phyloP scores from a whole-genome alignment of 169 alveolate genomes.

The Pseudocohnilembus persalinus region DNA sequence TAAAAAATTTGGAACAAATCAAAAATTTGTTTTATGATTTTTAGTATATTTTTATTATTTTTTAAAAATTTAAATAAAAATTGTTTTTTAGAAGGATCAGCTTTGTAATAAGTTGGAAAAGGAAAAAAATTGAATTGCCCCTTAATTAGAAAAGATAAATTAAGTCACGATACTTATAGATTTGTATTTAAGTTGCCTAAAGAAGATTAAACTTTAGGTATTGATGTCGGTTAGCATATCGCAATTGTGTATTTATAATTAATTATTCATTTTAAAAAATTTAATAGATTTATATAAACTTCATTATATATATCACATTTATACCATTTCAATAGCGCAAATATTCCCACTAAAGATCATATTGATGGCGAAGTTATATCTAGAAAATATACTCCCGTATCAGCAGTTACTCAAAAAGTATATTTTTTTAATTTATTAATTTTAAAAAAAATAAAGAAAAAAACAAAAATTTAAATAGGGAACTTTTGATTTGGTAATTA shows the following conservation, averaged over 20 bases:
- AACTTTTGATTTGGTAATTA: constrained; percentile 31
- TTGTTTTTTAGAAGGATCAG: too few species aligned
- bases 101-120: neutral
- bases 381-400: constrained; percentile 37
- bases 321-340: neutral
- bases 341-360: constrained; percentile 8
- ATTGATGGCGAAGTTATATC: constrained; percentile 28
- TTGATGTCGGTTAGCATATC: constrained; percentile 57
- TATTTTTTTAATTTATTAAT: neutral
- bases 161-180: constrained; percentile 57
- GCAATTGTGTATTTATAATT: constrained; percentile 19
- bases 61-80: too few species aligned
- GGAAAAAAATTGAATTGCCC: neutral
- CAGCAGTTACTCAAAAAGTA: constrained; percentile 14
- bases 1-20: too few species aligned
- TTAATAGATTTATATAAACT: too few species aligned
- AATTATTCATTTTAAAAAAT: too few species aligned
- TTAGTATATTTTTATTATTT: too few species aligned
- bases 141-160: constrained; percentile 26
- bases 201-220: constrained; percentile 49
- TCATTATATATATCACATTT: too few species aligned
- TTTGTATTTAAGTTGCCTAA: constrained; percentile 57
- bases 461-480: neutral
- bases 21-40: neutral
- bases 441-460: neutral